phyloP scores from a whole-genome alignment of 768 basidiomycete genomes.

The Hydnomerulius pinastri region DNA sequence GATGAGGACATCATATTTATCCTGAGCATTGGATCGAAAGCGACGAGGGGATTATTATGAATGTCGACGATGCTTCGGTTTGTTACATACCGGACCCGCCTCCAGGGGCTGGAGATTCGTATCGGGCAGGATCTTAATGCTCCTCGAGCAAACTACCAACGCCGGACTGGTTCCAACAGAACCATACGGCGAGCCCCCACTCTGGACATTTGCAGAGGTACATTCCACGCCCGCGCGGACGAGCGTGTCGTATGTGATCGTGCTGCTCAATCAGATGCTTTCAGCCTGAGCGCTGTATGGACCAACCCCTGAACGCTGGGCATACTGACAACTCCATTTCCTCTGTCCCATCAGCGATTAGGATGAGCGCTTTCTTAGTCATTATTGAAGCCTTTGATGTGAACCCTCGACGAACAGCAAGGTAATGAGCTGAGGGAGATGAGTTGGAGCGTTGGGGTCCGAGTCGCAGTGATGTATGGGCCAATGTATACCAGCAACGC shows the following conservation, averaged over 20 bases:
- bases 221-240: constrained; percentile 71
- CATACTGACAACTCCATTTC: constrained; percentile 87
- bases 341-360: constrained; percentile 83
- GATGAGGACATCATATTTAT: constrained; percentile 65
- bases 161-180: constrained; percentile 40
- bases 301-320: background rate
- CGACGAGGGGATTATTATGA: background rate
- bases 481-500: too few species aligned
- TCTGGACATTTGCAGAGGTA: constrained; percentile 65
- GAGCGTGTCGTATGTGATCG: constrained; percentile 80
- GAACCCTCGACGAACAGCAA: background rate
- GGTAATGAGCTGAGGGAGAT: too few species aligned
- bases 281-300: background rate
- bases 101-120: constrained; percentile 45
- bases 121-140: constrained; percentile 73
- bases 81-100: constrained; percentile 48
- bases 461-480: too few species aligned
- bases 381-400: constrained; percentile 8
- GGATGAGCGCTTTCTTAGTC: constrained; percentile 54
- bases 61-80: background rate
- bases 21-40: constrained; percentile 37
- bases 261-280: constrained; percentile 41
- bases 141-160: constrained; percentile 66
- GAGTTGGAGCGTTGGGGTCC: too few species aligned
- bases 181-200: constrained; percentile 27